Base-by-base conservation (phyloP, 129 eudicot species). In the Tagetes erecta region DNA sequence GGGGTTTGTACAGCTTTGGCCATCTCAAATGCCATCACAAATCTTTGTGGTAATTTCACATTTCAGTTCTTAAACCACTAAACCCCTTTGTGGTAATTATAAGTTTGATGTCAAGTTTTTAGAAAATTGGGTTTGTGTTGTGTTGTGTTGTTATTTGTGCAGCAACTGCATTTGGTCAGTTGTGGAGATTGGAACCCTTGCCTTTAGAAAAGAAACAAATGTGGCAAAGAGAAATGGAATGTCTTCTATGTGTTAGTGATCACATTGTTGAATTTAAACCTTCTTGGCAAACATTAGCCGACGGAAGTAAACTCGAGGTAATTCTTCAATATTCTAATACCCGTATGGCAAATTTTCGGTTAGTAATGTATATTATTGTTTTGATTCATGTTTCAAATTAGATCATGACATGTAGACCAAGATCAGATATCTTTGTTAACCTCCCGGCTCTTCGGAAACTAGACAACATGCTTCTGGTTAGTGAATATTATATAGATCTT, bases 381-480 rank as follows among this genome's bases (percentile, higher is more conserved):
- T 4, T 62, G 55, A 78, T 68, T 13, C 8, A 14, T 41, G 67
- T 45, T 72, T 53, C 13, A 35, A 64, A 64, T 49, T 91, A 94
- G 98, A 85, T 91, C 42, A 94, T 94, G 98, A 91, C 88, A n/a
- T 84, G 97, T 72, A 86, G 90, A 71, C 96, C 93, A 37, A 82
- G 98, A 77, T 67, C 90, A 8, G 98, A 94, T 77, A 80, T 94
- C 49, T 81, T 85, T 59, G 85, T 91, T 36, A 91, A 91, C 77
- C 96, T 94, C 46, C 98, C 98, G 50, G 98, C 98, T 74, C 96
- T 94, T 31, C 91, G 91, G 14, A 94, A 94, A 82, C 97, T 94
- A 27, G 98, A 94, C 84, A 88, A 90, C 71, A 81, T 94, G 97
- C 96, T 94, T 79, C 83, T 94, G 75, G 98, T 94, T 82, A 85